Evolutionary conservation across 257 asterid genomes (phyloP), one percentile per base, ranked within the genome.

Genomic region (Solanum raphanifolium): DNA sequence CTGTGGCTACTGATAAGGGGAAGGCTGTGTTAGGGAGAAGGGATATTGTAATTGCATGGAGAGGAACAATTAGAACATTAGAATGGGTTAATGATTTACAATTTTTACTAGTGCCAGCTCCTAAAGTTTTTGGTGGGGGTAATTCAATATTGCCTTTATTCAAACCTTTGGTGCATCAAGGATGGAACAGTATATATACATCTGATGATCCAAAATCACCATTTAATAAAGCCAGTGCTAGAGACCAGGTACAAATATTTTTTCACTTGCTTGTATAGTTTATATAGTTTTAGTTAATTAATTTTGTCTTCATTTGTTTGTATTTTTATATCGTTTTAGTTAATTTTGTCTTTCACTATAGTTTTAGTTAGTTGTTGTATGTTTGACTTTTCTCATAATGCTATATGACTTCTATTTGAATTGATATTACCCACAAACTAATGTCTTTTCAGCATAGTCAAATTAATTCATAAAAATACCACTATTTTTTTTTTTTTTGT

Each of bases 1-100:
- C 96, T 2, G 99, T 94, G 92, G 96, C 98, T 0, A 96, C 95
- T 0, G 96, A 96, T 58, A 95, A 92, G 69, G 99, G 96, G 87
- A 92, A 91, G 46, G 10, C 12, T 1, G 93, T 83, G 4, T 79
- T 96, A 46, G 98, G 99, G 11, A 89, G 99, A 32, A 92, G 98
- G 89, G 99, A 96, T 36, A 93, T 96, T 69, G 83, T 95, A 88
- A 74, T 95, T 11, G 95, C 92, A 21, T 96, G 98, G 99, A 93
- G 99, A 84, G 99, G 99, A 27, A 94, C 98, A 1, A 73, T 91
- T 87, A 74, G 89, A 87, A 86, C 92, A 4, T 88, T 96, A 60
- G 99, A 96, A 87, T 96, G 98, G 98, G 85, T 91, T 48, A 89
- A 94, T 78, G 98, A 96, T 87, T 89, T 96, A 7, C 91, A 93